phyloP scores from a whole-genome alignment of 768 basidiomycete species.

The Lyophyllum decastes region DNA sequence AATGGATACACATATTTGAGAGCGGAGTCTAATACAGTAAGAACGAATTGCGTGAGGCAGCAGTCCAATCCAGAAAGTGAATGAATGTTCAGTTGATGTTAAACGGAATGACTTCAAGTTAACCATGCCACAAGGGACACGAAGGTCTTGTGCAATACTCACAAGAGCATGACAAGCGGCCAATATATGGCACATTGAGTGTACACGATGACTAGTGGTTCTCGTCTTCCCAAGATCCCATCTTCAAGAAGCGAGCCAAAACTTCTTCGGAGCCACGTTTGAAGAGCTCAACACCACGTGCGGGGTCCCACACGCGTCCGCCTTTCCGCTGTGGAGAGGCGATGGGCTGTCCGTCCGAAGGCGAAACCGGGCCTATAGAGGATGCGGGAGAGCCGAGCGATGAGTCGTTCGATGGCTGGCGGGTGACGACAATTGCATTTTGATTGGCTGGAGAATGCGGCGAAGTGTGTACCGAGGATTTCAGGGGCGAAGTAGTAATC shows the following conservation, averaged over 20 bases:
- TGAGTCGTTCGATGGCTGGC: constrained; percentile 51
- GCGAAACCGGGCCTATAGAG: constrained; percentile 53
- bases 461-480: constrained; percentile 11
- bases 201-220: constrained; percentile 7
- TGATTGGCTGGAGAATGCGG: constrained; percentile 7
- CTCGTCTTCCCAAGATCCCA: constrained; percentile 72
- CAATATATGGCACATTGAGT: background rate
- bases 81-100: background rate
- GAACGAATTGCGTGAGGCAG: background rate
- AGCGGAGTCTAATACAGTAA: background rate
- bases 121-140: background rate
- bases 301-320: constrained; percentile 82
- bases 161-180: background rate
- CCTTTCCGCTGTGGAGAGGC: constrained; percentile 42
- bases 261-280: constrained; percentile 89
- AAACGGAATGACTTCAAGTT: background rate
- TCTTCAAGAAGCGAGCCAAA: constrained; percentile 77
- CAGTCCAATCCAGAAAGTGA: background rate
- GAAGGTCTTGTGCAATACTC: background rate
- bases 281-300: constrained; percentile 81
- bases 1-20: background rate
- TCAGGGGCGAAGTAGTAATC: constrained; percentile 17
- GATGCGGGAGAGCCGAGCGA: constrained; percentile 55
- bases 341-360: constrained; percentile 39
- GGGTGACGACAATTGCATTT: constrained; percentile 24